Evolutionary conservation across 2,329 filamentous ascomycete species (phyloP).

Genomic region (Trichophyton equinum): DNA sequence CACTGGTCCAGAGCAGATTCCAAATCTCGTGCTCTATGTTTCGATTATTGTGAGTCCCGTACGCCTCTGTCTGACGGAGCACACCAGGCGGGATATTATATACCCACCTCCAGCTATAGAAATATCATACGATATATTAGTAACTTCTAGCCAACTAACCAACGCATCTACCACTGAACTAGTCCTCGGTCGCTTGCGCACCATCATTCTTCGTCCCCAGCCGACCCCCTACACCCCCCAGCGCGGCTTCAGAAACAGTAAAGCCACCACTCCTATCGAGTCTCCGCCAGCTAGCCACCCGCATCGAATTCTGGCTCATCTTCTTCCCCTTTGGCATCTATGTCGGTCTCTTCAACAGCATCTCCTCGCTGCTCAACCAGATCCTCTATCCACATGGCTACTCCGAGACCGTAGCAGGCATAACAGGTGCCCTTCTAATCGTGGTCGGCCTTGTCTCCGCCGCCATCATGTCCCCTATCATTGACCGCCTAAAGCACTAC

Average conservation of each 20-base stretch:
- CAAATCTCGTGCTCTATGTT: constrained; percentile 72
- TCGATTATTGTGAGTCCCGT: constrained; percentile 56
- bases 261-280: constrained; percentile 42
- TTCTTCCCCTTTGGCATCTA: constrained; percentile 71
- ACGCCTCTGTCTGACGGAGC: constrained; percentile 8
- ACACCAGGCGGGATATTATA: background rate
- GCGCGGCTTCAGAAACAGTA: constrained; percentile 49
- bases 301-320: constrained; percentile 66
- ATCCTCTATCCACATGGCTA: constrained; percentile 79
- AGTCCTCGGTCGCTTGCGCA: constrained; percentile 52
- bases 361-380: constrained; percentile 80
- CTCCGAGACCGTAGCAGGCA: constrained; percentile 70
- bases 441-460: constrained; percentile 69
- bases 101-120: no score
- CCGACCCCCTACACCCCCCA: constrained; percentile 62
- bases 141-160: constrained; percentile 1
- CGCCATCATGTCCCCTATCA: constrained; percentile 65
- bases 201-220: constrained; percentile 73
- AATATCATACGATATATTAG: background rate
- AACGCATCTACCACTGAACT: background rate
- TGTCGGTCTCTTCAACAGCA: constrained; percentile 86
- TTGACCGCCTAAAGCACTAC: constrained; percentile 75
- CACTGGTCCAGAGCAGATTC: constrained; percentile 49
- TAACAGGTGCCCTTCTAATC: constrained; percentile 80
- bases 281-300: constrained; percentile 44